Evolutionary conservation across 2,329 filamentous ascomycete species (phyloP).

Genomic region (Orbilia ellipsospora): DNA sequence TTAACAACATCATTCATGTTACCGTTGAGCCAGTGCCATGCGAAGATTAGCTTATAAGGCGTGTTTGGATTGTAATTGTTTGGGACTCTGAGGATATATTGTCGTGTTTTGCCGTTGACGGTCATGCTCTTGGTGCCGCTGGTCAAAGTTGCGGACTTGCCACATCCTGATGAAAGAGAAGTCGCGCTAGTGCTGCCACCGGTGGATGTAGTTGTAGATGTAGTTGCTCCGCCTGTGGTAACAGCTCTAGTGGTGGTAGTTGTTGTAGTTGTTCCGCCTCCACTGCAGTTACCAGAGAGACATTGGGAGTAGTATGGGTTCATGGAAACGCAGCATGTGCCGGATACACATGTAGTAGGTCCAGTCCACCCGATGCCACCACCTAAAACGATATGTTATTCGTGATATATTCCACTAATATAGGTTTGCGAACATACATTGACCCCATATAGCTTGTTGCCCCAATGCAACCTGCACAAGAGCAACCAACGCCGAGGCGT

Average conservation of each 20-base stretch:
- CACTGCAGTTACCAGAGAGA: slow-evolving; percentile 32
- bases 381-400: slow-evolving; percentile 57
- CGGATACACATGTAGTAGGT: slow-evolving; percentile 55
- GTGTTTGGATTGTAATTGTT: slow-evolving; percentile 63
- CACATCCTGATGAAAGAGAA: slow-evolving; percentile 25
- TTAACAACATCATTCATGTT: slow-evolving; percentile 62
- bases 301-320: slow-evolving; percentile 59
- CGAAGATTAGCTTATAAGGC: slow-evolving; percentile 64
- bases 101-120: slow-evolving; percentile 62
- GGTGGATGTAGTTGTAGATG: slow-evolving; percentile 3
- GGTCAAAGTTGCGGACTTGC: slow-evolving; percentile 53
- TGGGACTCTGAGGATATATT: slow-evolving; percentile 63
- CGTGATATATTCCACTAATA: not conserved
- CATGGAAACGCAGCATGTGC: slow-evolving; percentile 50
- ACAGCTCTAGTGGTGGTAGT: slow-evolving; percentile 19
- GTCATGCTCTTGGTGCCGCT: slow-evolving; percentile 61
- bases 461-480: slow-evolving; percentile 16
- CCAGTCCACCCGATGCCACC: slow-evolving; percentile 61
- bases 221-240: slow-evolving; percentile 6
- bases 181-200: slow-evolving; percentile 5
- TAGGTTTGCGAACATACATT: slow-evolving; percentile 25
- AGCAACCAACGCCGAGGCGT: slow-evolving; percentile 4
- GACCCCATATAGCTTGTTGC: slow-evolving; percentile 27
- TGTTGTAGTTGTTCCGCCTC: slow-evolving; percentile 5
- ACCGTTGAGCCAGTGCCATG: slow-evolving; percentile 63